Evolutionary conservation across 2,329 filamentous ascomycete species (phyloP).

Genomic region (Pseudogymnoascus sp.): DNA sequence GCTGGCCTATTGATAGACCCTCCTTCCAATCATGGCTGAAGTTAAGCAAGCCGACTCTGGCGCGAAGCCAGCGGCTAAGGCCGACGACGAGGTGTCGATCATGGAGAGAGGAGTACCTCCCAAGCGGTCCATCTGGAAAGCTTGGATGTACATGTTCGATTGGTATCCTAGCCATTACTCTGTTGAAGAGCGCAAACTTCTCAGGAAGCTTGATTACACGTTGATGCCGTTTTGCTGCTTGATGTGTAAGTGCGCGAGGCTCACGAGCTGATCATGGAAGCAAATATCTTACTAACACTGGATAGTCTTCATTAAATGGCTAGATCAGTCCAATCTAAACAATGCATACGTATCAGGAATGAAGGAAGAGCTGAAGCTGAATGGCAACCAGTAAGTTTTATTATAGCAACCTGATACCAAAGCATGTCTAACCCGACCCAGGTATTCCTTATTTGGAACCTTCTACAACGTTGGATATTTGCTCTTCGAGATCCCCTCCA

Average conservation of each 20-base stretch:
- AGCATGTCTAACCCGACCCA: background rate
- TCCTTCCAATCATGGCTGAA: background rate
- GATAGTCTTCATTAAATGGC: slow-evolving; percentile 35
- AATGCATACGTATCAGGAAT: slow-evolving; percentile 41
- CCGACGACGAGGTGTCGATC: background rate
- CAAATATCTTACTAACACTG: background rate
- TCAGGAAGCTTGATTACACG: slow-evolving; percentile 38
- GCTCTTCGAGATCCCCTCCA: slow-evolving; percentile 2
- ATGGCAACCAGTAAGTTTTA: slow-evolving; percentile 32
- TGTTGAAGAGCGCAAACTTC: slow-evolving; percentile 33
- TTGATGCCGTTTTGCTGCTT: slow-evolving; percentile 36
- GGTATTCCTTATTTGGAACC: slow-evolving; percentile 8
- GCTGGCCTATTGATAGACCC: background rate
- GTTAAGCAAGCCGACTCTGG: background rate
- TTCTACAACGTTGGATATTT: slow-evolving; percentile 4
- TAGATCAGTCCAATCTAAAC: slow-evolving; percentile 31
- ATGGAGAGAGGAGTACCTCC: background rate
- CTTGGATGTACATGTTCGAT: slow-evolving; percentile 27
- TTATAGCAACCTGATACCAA: background rate
- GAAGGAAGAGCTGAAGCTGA: slow-evolving; percentile 40
- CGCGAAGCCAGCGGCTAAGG: background rate
- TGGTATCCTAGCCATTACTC: slow-evolving; percentile 31
- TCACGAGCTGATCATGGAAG: background rate
- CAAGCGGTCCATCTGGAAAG: slow-evolving; percentile 10
- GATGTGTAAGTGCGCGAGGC: slow-evolving; percentile 29